These are phyloP conservation scores for Gloeostereum incarnatum DNA, from an alignment of 768 basidiomycete genomes.

Conservation along the genomic window DNA sequence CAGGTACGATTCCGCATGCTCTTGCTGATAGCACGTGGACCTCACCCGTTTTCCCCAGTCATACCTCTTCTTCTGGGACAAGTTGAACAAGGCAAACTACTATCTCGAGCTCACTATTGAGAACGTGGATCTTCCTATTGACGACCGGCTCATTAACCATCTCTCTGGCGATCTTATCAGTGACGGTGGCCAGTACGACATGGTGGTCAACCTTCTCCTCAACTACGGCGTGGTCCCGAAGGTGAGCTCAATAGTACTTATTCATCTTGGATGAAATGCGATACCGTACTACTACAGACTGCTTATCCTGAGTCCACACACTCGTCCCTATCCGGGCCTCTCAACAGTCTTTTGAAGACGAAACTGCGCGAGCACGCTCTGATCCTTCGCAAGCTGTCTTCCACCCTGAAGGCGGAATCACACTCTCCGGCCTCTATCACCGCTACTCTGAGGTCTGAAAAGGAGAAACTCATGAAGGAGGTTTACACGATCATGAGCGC, in stretches of 20 bases:
- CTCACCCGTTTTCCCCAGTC: constrained; percentile 32
- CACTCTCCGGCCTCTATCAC: constrained; percentile 38
- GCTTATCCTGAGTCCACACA: constrained; percentile 81
- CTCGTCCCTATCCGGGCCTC: constrained; percentile 60
- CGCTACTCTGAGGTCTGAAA: constrained; percentile 64
- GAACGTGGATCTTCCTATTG: constrained; percentile 68
- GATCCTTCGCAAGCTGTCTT: constrained; percentile 58
- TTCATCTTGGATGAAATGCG: constrained; percentile 31
- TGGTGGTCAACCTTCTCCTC: constrained; percentile 54
- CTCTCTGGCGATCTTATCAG: constrained; percentile 71
- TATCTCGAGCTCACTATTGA: constrained; percentile 86
- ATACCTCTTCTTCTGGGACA: constrained; percentile 95
- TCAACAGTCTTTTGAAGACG: constrained; percentile 77
- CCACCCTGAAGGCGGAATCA: constrained; percentile 39
- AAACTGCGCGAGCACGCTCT: constrained; percentile 90
- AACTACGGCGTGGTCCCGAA: not conserved
- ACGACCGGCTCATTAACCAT: constrained; percentile 75
- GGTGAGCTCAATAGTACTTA: not conserved
- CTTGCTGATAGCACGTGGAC: constrained; percentile 1
- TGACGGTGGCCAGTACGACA: constrained; percentile 96
- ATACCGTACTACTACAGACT: constrained; percentile 81
- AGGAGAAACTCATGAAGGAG: constrained; percentile 78
- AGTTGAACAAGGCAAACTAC: constrained; percentile 89
- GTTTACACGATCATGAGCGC: constrained; percentile 80
- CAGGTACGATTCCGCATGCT: too few relatives aligned